Percentiles rank a stretch among this genome's conserved stretches.
Conservation (phyloP, 192 early-diverging fungal genomes). For the Piromyces sp. region DNA sequence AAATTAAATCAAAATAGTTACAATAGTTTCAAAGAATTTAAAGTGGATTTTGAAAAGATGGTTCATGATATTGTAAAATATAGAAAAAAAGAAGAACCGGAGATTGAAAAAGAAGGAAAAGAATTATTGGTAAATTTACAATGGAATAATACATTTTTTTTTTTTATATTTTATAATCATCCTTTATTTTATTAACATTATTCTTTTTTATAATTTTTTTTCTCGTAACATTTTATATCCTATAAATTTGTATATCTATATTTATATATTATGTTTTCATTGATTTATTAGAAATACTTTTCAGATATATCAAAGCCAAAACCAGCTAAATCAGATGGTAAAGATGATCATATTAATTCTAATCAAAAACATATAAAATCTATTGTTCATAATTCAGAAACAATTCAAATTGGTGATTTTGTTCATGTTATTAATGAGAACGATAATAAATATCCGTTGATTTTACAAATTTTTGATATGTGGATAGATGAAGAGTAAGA, state of each 20-base stretch:
- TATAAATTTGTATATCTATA: too few species aligned
- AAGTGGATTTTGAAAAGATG: neutral
- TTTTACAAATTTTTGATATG: conserved; percentile 33
- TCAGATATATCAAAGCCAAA: neutral
- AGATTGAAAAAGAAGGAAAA: neutral
- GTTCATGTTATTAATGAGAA: conserved; percentile 38
- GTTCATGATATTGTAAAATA: neutral
- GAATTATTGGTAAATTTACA: neutral
- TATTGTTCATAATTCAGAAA: neutral
- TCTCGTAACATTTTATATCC: too few species aligned
- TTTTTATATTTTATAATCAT: too few species aligned
- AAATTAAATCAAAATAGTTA: neutral
- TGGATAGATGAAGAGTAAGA: conserved; percentile 25
- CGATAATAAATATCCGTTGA: conserved; percentile 35
- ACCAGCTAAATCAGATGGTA: neutral
- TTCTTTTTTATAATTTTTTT: too few species aligned
- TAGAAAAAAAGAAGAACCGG: neutral
- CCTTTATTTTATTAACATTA: too few species aligned
- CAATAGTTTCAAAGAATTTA: neutral
- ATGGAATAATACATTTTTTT: too few species aligned
- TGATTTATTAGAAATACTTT: neutral
- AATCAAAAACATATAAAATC: neutral
- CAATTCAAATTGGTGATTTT: conserved; percentile 31
- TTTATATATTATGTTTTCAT: too few species aligned
- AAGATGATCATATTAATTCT: neutral